These are phyloP conservation scores for Aspergillus piperis DNA, from an alignment of 2,329 filamentous ascomycete genomes.

Conservation along the genomic window DNA sequence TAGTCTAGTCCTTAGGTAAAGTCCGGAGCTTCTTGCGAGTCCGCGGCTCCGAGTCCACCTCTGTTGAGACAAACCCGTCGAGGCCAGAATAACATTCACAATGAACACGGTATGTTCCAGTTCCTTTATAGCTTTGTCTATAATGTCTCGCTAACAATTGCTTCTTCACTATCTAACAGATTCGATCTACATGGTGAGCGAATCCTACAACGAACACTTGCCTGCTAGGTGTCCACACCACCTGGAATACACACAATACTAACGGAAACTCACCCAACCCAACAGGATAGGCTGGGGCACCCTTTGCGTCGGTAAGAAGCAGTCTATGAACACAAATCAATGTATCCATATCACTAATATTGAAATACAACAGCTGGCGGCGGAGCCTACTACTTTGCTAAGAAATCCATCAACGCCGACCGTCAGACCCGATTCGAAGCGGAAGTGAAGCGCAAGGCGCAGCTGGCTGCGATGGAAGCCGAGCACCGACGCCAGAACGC, in stretches of 20 bases:
- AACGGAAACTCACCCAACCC: conserved; percentile 3
- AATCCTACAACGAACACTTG: background rate
- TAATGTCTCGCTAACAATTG: conserved; percentile 14
- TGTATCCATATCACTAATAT: conserved; percentile 10
- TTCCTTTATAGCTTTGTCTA: background rate
- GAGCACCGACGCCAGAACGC: conserved; percentile 36
- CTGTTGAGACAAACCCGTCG: background rate
- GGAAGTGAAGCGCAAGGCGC: conserved; percentile 61
- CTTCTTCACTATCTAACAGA: conserved; percentile 38
- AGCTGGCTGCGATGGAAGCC: conserved; percentile 38
- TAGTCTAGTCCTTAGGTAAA: conserved; percentile 12
- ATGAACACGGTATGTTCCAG: conserved; percentile 56
- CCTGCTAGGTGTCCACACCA: background rate
- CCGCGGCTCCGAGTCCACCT: conserved; percentile 3
- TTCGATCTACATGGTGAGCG: conserved; percentile 60
- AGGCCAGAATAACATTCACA: conserved; percentile 14
- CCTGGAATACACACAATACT: conserved; percentile 6
- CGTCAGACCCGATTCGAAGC: conserved; percentile 71
- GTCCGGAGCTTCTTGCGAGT: too few relatives aligned
- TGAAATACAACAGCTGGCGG: conserved; percentile 66
- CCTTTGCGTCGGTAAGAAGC: conserved; percentile 72
- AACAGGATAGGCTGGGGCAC: conserved; percentile 87
- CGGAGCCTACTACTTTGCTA: conserved; percentile 93
- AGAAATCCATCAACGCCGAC: conserved; percentile 90
- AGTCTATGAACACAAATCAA: background rate